Evolutionary conservation across 2,329 filamentous ascomycete genomes (phyloP), one percentile per base, ranked within the genome.

Genomic region (Neopestalotiopsis rosae): DNA sequence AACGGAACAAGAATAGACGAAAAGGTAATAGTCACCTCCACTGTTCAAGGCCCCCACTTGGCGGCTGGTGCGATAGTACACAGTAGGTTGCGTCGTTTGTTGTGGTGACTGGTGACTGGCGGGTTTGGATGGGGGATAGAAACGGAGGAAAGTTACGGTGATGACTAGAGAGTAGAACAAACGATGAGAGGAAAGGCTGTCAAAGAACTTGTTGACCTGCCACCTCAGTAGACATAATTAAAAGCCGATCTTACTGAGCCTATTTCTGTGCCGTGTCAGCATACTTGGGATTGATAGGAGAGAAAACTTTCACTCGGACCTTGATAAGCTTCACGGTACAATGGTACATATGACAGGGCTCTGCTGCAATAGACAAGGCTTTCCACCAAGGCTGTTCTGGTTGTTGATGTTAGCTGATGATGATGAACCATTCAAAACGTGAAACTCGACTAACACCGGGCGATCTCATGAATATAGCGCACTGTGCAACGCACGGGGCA

Each of bases 31-130:
- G 32, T 13, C 6, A 66, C 71, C 73, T 42, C 74, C 75, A 74
- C 75, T 38, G 34, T 10, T 70, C 69, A 62, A 20, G 24, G 69
- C 70, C 73, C 72, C 75, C 75, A 76, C 74, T 73, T 71, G 28
- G 69, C 67, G 66, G 68, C 70, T 66, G 52, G 67, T 52, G 24
- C 20, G 62, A 14, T 14, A 13, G 65, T 68, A 69, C 34, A 63
- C 58, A 17, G 34, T 65, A 13, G 30, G 32, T 24, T 38, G 30
- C 38, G 14, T n/a, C 61, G 57, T 30, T 61, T 61, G 24, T 12
- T 61, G 20, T 61, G 24, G 34, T 38, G 34, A 38, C 34, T 38
- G 34, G 34, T 10, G 10, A 24, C 12, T 38, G n/a, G n/a, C 61
- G 24, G 20, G 24, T 17, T 52, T 52, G 62, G 24, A 65, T 30